Conservation (phyloP, 768 basidiomycete species). For the Phaeotremella fagi region DNA sequence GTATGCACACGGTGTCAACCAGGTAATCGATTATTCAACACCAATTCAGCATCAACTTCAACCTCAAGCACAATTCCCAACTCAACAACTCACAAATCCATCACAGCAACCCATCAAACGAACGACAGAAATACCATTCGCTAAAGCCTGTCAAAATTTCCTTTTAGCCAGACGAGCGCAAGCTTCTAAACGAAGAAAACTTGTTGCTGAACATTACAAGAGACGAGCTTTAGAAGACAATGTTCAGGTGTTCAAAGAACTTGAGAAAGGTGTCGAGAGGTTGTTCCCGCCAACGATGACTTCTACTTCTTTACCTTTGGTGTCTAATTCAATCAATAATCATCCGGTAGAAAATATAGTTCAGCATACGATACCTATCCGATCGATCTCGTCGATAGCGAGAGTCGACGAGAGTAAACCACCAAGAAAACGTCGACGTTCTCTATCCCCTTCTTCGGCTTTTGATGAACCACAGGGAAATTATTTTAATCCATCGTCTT, state of each 20-base stretch:
- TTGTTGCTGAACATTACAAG: not conserved
- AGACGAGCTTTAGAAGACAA: not conserved
- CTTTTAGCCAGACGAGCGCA: slow-evolving; percentile 10
- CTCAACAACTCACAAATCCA: not conserved
- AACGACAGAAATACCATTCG: slow-evolving; percentile 5
- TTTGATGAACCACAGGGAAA: slow-evolving; percentile 1
- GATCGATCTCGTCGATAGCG: not conserved
- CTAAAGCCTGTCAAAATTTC: slow-evolving; percentile 34
- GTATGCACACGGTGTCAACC: not conserved
- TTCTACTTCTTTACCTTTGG: not conserved
- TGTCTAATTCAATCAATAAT: not conserved
- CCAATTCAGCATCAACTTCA: not conserved
- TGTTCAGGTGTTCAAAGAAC: not conserved
- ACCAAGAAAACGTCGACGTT: not conserved
- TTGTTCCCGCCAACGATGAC: not conserved
- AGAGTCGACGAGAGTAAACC: not conserved
- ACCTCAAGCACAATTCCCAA: not conserved
- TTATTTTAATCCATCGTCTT: too few relatives aligned
- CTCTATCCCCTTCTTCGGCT: not conserved
- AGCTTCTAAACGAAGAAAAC: slow-evolving; percentile 4
- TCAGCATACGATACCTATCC: not conserved
- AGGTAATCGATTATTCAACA: too few relatives aligned
- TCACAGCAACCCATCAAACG: not conserved
- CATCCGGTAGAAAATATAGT: not conserved
- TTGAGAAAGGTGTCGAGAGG: not conserved